These are phyloP conservation scores for Ogataea pini DNA, from an alignment of 805 yeast species.

Conservation along the genomic window DNA sequence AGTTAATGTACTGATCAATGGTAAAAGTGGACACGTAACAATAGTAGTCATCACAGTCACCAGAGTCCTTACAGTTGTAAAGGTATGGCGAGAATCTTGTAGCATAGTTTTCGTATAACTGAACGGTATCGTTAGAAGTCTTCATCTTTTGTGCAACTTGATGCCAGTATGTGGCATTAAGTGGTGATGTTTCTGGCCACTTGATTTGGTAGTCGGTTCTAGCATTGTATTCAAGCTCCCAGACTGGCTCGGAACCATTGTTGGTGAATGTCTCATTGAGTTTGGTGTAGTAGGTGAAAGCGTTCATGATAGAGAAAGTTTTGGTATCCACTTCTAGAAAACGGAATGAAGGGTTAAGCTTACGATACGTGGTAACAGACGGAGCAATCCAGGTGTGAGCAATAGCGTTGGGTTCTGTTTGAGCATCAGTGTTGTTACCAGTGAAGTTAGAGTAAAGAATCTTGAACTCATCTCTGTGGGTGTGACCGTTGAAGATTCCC, in stretches of 20 bases:
- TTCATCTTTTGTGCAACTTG: constrained; percentile 48
- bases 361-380: constrained; percentile 61
- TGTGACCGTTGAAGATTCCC: constrained; percentile 69
- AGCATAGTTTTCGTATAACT: constrained; percentile 48
- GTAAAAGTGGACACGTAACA: constrained; percentile 44
- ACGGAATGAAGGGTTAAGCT: constrained; percentile 71
- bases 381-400: constrained; percentile 66
- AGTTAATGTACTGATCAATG: constrained; percentile 33
- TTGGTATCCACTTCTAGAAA: constrained; percentile 65
- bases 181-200: constrained; percentile 62
- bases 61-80: constrained; percentile 51
- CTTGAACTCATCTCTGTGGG: constrained; percentile 68
- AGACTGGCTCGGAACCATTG: constrained; percentile 56
- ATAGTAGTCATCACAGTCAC: constrained; percentile 45
- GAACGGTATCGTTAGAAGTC: constrained; percentile 45
- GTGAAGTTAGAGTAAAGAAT: constrained; percentile 50
- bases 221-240: constrained; percentile 67
- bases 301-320: constrained; percentile 61
- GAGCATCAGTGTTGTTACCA: constrained; percentile 33
- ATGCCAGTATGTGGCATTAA: constrained; percentile 73
- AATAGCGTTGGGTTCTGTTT: constrained; percentile 46
- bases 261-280: constrained; percentile 57
- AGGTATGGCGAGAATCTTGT: constrained; percentile 57
- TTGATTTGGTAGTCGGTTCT: constrained; percentile 55
- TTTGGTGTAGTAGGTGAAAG: constrained; percentile 58